Conservation (phyloP, 441 rosid species). For the Omphalea diandra region DNA sequence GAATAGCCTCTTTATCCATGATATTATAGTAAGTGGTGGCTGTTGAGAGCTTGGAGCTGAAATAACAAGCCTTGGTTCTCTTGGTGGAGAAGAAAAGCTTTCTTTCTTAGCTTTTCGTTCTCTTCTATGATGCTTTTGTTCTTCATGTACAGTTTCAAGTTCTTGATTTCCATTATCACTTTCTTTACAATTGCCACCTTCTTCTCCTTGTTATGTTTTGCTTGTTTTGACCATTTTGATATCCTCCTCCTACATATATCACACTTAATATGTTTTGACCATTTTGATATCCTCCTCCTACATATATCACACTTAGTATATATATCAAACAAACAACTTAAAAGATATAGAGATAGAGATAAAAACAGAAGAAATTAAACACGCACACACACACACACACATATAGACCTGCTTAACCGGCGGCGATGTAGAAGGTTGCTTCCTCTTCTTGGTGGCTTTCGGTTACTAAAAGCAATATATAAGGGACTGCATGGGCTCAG, state of each 20-base stretch:
- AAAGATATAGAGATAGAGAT: background rate
- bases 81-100: conserved; percentile 62
- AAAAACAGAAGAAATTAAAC: background rate
- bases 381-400: too few relatives aligned
- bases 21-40: background rate
- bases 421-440: conserved; percentile 36
- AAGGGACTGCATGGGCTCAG: conserved; percentile 23
- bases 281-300: conserved; percentile 41
- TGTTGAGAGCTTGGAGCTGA: conserved; percentile 37
- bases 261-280: too few relatives aligned
- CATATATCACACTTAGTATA: background rate
- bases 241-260: conserved; percentile 43
- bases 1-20: too few relatives aligned
- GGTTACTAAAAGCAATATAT: conserved; percentile 11
- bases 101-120: conserved; percentile 70
- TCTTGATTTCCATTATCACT: conserved; percentile 51
- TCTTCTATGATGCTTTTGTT: conserved; percentile 64
- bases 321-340: background rate
- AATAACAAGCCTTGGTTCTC: conserved; percentile 65
- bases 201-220: too few relatives aligned
- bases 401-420: conserved; percentile 45
- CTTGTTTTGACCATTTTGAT: conserved; percentile 28
- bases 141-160: conserved; percentile 65
- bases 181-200: too few relatives aligned
- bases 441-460: conserved; percentile 33